Base-by-base conservation (phyloP, 2,329 filamentous ascomycete species). In the Clonostachys rosea region DNA sequence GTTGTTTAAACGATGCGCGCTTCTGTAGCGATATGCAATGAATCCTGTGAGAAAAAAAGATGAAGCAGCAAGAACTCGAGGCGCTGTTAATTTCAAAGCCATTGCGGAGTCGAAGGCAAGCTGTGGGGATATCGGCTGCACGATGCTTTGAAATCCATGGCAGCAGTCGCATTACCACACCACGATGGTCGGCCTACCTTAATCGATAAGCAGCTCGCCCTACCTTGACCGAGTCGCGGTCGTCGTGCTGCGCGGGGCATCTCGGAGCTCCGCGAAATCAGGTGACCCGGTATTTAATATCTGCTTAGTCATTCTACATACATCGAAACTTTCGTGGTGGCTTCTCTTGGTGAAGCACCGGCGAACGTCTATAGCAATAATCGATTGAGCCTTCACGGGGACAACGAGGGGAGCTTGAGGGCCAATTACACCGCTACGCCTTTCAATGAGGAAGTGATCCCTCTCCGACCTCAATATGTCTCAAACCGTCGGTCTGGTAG, bases 401-500 rank as follows among this genome's bases (percentile, higher is more conserved):
- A 30, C 37, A 18, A 40, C 37, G 11, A 40, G 17, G 37, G 17
- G 37, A 46, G 40, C 16, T 44, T 35, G n/a, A 30, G 24, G 24
- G 24, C 24, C 24, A 30, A 30, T 30, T 30, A 30, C 24, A 30
- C 24, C 24, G 6, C 36, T 39, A 39, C 36, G 14, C 36, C 36
- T 45, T 39, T 36, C 42, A 18, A 18, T 36, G 49, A 56, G 55
- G 49, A 49, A 56, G 51, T 49, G 47, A 43, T 41, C 44, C 52
- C 52, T 54, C 52, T 36, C 14, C 39, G 49, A 30, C 49, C 56
- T 53, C 56, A 65, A 49, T 40, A 92, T 92, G 88, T 91, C 88
- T 57, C 87, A 91, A 77, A 86, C 81, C 55, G 72, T 91, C 61
- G 88, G 88, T 60, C 73, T 86, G 67, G 88, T 91, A 79, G 58